phyloP scores from a whole-genome alignment of 1,284 basidiomycete species.

The Bjerkandera adusta region DNA sequence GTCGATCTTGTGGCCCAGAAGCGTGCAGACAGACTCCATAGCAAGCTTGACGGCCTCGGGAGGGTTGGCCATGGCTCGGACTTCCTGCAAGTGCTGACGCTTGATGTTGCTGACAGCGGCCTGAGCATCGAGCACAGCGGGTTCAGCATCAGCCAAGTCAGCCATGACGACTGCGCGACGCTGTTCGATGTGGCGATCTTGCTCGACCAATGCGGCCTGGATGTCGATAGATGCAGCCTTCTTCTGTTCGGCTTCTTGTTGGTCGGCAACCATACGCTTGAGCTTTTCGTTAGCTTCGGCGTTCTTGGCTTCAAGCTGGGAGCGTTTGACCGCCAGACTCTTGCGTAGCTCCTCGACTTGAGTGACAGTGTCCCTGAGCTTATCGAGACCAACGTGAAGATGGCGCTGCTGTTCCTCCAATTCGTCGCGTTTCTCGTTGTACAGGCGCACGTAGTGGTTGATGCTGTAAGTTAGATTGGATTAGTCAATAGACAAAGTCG shows the following conservation, averaged over 20 bases:
- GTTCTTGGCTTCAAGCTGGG: conserved; percentile 92
- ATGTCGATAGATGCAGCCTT: conserved; percentile 96
- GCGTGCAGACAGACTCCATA: conserved; percentile 98
- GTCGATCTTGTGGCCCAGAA: conserved; percentile 97
- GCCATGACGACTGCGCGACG: conserved; percentile 89
- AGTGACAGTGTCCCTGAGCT: conserved; percentile 91
- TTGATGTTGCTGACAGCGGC: conserved; percentile 97
- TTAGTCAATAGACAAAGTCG: neutral
- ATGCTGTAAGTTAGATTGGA: conserved; percentile 55
- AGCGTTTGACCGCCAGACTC: conserved; percentile 92
- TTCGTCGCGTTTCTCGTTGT: conserved; percentile 97
- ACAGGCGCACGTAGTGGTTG: conserved; percentile 96
- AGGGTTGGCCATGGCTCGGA: conserved; percentile 97
- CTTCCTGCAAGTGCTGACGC: conserved; percentile 95
- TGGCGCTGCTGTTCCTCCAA: conserved; percentile 99
- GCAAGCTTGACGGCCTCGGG: conserved; percentile 97
- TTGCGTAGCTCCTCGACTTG: conserved; percentile 96
- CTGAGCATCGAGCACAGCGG: conserved; percentile 94
- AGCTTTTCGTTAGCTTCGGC: conserved; percentile 96
- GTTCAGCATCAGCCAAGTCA: conserved; percentile 97
- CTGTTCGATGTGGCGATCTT: conserved; percentile 89
- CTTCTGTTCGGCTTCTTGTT: conserved; percentile 98
- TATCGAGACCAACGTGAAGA: conserved; percentile 97
- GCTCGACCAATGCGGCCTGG: conserved; percentile 88
- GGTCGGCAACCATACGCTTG: conserved; percentile 97